Evolutionary conservation across 257 asterid species (phyloP), one percentile per base, ranked within the genome.

Genomic region (Verbascum thapsus): DNA sequence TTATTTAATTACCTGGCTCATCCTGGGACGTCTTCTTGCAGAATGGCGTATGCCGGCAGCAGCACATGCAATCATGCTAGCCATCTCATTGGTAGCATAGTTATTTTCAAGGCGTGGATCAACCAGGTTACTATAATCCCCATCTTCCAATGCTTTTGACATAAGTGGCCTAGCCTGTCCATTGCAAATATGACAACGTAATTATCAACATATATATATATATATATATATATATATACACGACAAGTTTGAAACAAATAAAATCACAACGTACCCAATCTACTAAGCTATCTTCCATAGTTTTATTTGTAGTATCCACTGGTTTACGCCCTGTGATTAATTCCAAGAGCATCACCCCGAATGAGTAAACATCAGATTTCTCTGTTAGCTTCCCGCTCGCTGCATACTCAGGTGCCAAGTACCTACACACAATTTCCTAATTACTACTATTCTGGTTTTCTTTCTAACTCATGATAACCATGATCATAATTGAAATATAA

Each of bases 401-500:
- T 66, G 90, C 94, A 63, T 85, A 85, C 69, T 85, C 90, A 1
- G 94, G 94, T 64, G 94, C 94, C 52, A 83, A 35, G 70, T 85
- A 85, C 78, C 94, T 85, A 13, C 11, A 39, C 17, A n/a, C 55
- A 23, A 53, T 26, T 26, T 5, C 32, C 32, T 26, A 26, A 26
- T 26, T 26, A 26, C 3, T n/a, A n/a, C n/a, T n/a, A n/a, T n/a
- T n/a, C n/a, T n/a, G n/a, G n/a, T n/a, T n/a, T n/a, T n/a, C n/a
- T n/a, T n/a, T n/a, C n/a, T n/a, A n/a, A n/a, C n/a, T n/a, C n/a
- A n/a, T n/a, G n/a, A n/a, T n/a, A 26, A 26, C 5, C 32, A 26
- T 2, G 5, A 5, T 26, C 32, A 26, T 26, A 26, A 1, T 26
- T 26, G 32, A 26, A 26, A 5, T 26, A 26, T 1, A 26, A n/a